These are phyloP conservation scores for Neurospora sp. DNA, from an alignment of 495 filamentous ascomycete species.

Conservation along the genomic window DNA sequence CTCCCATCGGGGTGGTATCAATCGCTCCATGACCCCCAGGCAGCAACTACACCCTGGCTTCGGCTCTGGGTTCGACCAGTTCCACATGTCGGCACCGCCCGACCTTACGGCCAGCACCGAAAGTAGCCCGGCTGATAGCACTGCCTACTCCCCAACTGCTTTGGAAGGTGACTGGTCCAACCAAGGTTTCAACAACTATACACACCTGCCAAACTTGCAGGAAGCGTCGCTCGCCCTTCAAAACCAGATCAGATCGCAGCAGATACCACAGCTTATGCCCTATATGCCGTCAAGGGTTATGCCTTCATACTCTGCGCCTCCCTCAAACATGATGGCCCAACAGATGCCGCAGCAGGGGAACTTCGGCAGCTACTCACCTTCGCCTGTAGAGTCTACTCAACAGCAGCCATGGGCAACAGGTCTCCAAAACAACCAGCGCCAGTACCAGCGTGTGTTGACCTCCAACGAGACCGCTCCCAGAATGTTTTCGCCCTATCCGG, in stretches of 20 bases:
- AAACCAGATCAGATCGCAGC: conserved; percentile 11
- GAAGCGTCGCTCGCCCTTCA: conserved; percentile 17
- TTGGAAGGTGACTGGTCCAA: conserved; percentile 8
- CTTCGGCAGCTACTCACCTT: not conserved
- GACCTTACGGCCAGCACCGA: conserved; percentile 30
- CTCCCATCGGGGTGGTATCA: conserved; percentile 54
- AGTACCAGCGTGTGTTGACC: not conserved
- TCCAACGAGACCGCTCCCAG: not conserved
- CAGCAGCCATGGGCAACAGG: not conserved
- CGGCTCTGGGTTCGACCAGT: not conserved
- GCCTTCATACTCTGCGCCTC: not conserved
- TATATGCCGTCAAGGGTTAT: not conserved
- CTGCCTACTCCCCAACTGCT: conserved; percentile 25
- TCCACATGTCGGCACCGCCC: conserved; percentile 24
- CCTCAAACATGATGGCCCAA: not conserved
- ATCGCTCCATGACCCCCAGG: conserved; percentile 39
- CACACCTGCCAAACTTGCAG: conserved; percentile 30
- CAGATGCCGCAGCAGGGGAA: not conserved
- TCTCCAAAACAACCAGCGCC: not conserved
- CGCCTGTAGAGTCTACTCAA: not conserved
- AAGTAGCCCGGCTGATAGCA: conserved; percentile 25
- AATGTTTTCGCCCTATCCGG: not conserved
- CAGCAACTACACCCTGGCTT: conserved; percentile 21
- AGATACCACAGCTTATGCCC: conserved; percentile 10
- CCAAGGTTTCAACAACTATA: conserved; percentile 27